These are phyloP conservation scores for Alternaria sp. DNA, from an alignment of 2,329 filamentous ascomycete species.

Conservation along the genomic window DNA sequence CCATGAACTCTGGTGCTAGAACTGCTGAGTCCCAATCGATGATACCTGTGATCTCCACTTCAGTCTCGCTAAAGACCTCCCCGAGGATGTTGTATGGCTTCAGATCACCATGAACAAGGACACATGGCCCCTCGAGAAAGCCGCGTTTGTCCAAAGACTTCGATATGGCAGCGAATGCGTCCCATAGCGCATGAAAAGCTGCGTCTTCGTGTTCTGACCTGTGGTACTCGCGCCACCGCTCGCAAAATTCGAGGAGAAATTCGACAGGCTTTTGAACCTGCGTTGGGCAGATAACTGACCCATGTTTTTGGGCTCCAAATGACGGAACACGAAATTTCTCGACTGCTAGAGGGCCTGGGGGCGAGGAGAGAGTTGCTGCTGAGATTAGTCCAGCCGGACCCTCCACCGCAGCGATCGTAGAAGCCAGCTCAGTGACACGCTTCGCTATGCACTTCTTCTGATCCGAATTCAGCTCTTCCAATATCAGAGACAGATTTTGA, in stretches of 20 bases:
- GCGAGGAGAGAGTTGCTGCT: too few relatives aligned
- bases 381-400: not conserved
- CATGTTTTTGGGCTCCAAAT: slow-evolving; percentile 7
- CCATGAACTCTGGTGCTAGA: slow-evolving; percentile 9
- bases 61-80: slow-evolving; percentile 12
- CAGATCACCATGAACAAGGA: slow-evolving; percentile 39
- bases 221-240: slow-evolving; percentile 20
- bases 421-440: not conserved
- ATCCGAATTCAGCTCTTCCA: slow-evolving; percentile 9
- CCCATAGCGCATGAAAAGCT: slow-evolving; percentile 22
- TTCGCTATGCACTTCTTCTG: slow-evolving; percentile 17
- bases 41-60: slow-evolving; percentile 33
- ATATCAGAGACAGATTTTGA: slow-evolving; percentile 4
- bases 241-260: slow-evolving; percentile 18
- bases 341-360: too few relatives aligned
- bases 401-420: slow-evolving; percentile 1
- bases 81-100: slow-evolving; percentile 42
- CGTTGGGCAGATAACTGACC: too few relatives aligned
- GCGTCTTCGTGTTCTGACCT: not conserved
- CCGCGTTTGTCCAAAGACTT: slow-evolving; percentile 23
- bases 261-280: not conserved
- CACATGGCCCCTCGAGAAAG: slow-evolving; percentile 21
- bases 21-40: slow-evolving; percentile 14
- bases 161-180: slow-evolving; percentile 19
- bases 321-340: too few relatives aligned